Conservation (phyloP, 805 yeast species). For the Pichia exigua region DNA sequence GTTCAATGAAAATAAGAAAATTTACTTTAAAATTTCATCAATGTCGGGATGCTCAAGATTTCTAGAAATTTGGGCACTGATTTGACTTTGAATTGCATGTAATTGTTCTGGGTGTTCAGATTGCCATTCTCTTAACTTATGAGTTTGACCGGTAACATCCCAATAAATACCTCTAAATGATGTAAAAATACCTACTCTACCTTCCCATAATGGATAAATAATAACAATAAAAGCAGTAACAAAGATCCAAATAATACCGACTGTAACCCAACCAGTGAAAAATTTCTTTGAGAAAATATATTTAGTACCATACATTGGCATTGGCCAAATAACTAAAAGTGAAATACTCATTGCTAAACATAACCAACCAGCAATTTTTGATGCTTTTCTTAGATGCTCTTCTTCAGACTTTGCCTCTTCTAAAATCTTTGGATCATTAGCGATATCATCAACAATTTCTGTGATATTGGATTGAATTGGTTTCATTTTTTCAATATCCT, state of each 20-base stretch:
- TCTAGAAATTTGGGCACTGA: slow-evolving; percentile 33
- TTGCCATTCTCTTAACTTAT: slow-evolving; percentile 75
- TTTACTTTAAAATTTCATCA: slow-evolving; percentile 9
- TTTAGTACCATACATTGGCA: slow-evolving; percentile 85
- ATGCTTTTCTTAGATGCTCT: slow-evolving; percentile 43
- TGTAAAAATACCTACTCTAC: slow-evolving; percentile 56
- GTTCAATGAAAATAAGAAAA: background rate
- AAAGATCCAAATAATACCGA: slow-evolving; percentile 77
- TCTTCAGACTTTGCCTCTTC: slow-evolving; percentile 42
- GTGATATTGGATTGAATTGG: slow-evolving; percentile 28
- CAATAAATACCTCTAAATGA: slow-evolving; percentile 75
- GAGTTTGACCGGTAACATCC: slow-evolving; percentile 72
- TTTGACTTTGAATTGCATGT: slow-evolving; percentile 66
- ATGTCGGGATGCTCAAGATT: slow-evolving; percentile 16
- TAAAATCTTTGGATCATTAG: slow-evolving; percentile 12
- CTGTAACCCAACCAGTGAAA: slow-evolving; percentile 87
- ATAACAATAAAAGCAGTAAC: slow-evolving; percentile 55
- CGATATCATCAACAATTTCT: slow-evolving; percentile 19
- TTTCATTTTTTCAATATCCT: slow-evolving; percentile 14
- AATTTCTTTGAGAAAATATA: slow-evolving; percentile 69
- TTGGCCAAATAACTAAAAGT: slow-evolving; percentile 76
- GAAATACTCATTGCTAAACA: slow-evolving; percentile 56
- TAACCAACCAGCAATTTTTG: slow-evolving; percentile 52
- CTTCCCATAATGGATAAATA: slow-evolving; percentile 66
- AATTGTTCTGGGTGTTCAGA: slow-evolving; percentile 60